Percentiles rank a stretch among this genome's conserved stretches.
Conservation (phyloP, 192 early-diverging fungal species). For the Allomyces javanicus region DNA sequence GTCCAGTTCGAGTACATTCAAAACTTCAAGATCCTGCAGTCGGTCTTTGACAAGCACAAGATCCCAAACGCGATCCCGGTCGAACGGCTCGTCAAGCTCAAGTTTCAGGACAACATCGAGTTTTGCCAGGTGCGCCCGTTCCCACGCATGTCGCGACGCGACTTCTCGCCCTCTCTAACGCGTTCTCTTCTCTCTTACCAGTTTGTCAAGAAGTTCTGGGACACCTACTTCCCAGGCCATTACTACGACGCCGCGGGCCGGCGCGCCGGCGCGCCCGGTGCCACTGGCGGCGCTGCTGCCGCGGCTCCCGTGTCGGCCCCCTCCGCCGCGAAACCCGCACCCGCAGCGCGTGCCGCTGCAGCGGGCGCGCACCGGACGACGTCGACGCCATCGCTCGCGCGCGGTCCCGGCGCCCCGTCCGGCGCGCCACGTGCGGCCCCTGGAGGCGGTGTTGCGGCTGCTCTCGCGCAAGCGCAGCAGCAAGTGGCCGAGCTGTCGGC, state of each 20-base stretch:
- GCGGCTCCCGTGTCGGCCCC: background rate
- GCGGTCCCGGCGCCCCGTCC: background rate
- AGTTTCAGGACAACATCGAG: conserved; percentile 97
- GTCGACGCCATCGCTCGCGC: background rate
- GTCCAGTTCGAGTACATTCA: background rate
- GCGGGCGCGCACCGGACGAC: background rate
- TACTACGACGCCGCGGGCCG: background rate
- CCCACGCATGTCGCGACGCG: too few relatives aligned
- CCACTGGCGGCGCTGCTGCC: background rate
- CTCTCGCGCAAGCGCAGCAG: background rate
- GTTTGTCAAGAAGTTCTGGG: conserved; percentile 1
- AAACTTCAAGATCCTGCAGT: background rate
- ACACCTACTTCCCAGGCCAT: background rate
- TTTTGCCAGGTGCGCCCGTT: conserved; percentile 20
- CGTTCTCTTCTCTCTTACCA: background rate
- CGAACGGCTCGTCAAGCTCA: conserved; percentile 77
- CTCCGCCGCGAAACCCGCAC: background rate
- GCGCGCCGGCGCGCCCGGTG: background rate
- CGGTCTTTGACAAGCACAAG: background rate
- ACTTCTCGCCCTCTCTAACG: too few relatives aligned
- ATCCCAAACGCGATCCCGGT: conserved; percentile 41
- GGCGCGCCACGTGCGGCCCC: background rate
- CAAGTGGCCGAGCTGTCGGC: background rate
- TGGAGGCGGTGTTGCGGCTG: background rate
- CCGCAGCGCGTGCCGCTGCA: background rate